These are phyloP conservation scores for Fusarium humuli DNA, from an alignment of 2,329 filamentous ascomycete species.

Conservation along the genomic window DNA sequence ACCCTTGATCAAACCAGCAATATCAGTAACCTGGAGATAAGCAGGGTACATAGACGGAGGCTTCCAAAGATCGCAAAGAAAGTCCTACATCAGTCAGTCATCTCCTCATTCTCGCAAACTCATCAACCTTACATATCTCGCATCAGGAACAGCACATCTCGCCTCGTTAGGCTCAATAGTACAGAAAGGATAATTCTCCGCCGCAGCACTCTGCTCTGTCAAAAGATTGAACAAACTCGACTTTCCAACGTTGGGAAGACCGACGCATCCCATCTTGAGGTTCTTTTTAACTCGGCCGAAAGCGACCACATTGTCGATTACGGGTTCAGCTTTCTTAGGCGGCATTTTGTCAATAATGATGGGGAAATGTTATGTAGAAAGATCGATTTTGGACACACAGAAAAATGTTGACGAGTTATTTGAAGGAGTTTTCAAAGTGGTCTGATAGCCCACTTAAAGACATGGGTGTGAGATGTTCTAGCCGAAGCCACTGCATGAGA, in stretches of 20 bases:
- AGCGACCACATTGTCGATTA: conserved; percentile 58
- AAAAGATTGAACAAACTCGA: conserved; percentile 60
- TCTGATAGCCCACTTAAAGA: conserved; percentile 45
- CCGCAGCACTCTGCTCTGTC: conserved; percentile 59
- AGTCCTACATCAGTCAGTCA: conserved; percentile 50
- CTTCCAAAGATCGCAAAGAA: conserved; percentile 59
- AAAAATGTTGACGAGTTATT: conserved; percentile 19
- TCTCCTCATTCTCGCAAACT: neutral
- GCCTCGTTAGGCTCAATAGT: conserved; percentile 61
- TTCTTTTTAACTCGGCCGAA: conserved; percentile 59
- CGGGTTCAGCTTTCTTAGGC: conserved; percentile 56
- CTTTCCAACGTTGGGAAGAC: conserved; percentile 60
- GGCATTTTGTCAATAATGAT: conserved; percentile 50
- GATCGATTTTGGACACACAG: conserved; percentile 8
- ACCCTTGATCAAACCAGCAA: conserved; percentile 59
- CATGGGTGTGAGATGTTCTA: conserved; percentile 38
- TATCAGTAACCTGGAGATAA: conserved; percentile 59
- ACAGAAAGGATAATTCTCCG: conserved; percentile 60
- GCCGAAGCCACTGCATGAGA: conserved; percentile 18
- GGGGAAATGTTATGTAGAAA: conserved; percentile 4
- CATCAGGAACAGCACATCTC: conserved; percentile 58
- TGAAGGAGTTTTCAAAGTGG: conserved; percentile 45
- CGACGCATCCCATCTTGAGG: conserved; percentile 61
- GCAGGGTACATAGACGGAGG: conserved; percentile 59
- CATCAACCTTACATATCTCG: conserved; percentile 54